Evolutionary conservation across 1,284 basidiomycete species (phyloP).

Genomic region (Melampsora larici-populina): DNA sequence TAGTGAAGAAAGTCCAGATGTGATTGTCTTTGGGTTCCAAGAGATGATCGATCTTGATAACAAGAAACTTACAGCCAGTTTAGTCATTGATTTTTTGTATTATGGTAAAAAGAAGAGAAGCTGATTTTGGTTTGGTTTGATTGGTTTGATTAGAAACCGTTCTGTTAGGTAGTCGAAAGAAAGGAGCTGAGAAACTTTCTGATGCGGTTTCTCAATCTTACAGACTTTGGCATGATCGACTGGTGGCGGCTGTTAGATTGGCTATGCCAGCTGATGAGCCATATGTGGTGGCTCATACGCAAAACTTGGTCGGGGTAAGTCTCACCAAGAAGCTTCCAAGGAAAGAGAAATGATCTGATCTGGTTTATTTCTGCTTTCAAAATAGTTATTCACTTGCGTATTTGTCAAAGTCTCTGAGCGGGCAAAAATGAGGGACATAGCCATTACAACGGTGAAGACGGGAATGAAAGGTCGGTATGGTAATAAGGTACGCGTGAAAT

Average conservation of each 20-base stretch:
- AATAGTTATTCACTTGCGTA: slow-evolving; percentile 72
- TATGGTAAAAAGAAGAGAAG: not conserved
- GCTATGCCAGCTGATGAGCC: slow-evolving; percentile 66
- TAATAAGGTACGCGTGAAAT: slow-evolving; percentile 69
- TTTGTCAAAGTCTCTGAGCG: slow-evolving; percentile 71
- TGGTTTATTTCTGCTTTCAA: not conserved
- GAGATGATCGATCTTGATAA: slow-evolving; percentile 92
- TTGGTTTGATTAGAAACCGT: slow-evolving; percentile 63
- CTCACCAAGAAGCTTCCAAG: not conserved
- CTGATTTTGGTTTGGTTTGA: not conserved
- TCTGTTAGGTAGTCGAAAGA: slow-evolving; percentile 69
- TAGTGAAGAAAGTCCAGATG: slow-evolving; percentile 65
- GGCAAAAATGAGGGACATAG: slow-evolving; percentile 65
- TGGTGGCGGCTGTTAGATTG: slow-evolving; percentile 68
- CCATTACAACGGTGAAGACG: slow-evolving; percentile 76
- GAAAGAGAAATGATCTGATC: not conserved
- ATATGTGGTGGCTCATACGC: slow-evolving; percentile 76
- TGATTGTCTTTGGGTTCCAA: slow-evolving; percentile 90
- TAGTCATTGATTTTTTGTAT: slow-evolving; percentile 46
- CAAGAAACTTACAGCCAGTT: slow-evolving; percentile 79
- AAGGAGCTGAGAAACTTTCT: slow-evolving; percentile 61
- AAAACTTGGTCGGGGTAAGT: slow-evolving; percentile 72
- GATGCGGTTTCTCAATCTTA: slow-evolving; percentile 79
- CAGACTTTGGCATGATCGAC: slow-evolving; percentile 77
- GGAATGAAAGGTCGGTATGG: slow-evolving; percentile 90